A percentile compares a stretch with the other conserved stretches of the same genome.
These are phyloP conservation scores for Hymenoscyphus repandus DNA, from an alignment of 2,329 filamentous ascomycete species.

Conservation along the genomic window DNA sequence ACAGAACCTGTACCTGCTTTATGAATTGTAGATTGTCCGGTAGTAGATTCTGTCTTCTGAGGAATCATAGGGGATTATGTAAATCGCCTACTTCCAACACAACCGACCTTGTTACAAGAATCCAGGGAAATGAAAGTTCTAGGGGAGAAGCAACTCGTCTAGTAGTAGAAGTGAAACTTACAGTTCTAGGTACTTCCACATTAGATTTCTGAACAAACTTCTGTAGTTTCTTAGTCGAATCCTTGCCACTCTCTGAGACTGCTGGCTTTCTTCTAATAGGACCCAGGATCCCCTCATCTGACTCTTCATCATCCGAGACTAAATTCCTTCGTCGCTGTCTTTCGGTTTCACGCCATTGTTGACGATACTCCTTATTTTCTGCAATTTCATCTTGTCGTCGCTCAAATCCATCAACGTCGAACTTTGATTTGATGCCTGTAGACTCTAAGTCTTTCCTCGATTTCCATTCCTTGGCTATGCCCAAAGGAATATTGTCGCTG, in stretches of 20 bases:
- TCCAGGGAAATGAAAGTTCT: no score
- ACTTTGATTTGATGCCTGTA: conserved; percentile 15
- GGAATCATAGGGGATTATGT: no score
- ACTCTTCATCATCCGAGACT: conserved; percentile 25
- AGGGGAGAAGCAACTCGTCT: no score
- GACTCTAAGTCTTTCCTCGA: conserved; percentile 19
- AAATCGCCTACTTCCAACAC: no score
- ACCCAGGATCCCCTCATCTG: conserved; percentile 13
- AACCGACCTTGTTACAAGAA: no score
- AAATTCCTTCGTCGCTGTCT: conserved; percentile 13
- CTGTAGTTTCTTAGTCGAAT: no score
- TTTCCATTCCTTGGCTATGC: conserved; percentile 33
- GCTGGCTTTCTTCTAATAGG: neutral
- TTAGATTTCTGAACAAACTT: no score
- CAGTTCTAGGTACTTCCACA: no score
- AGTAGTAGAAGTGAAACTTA: no score
- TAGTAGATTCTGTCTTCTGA: no score
- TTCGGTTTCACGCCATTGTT: conserved; percentile 18
- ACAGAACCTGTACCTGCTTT: no score
- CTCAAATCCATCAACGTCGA: conserved; percentile 22
- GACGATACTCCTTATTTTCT: conserved; percentile 17
- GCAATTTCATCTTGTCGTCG: conserved; percentile 1
- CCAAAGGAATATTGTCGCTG: conserved; percentile 34
- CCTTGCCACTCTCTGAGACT: neutral
- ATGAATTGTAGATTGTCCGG: no score